Evolutionary conservation across 345 rosid species (phyloP).

Genomic region (Iberis pinnata): DNA sequence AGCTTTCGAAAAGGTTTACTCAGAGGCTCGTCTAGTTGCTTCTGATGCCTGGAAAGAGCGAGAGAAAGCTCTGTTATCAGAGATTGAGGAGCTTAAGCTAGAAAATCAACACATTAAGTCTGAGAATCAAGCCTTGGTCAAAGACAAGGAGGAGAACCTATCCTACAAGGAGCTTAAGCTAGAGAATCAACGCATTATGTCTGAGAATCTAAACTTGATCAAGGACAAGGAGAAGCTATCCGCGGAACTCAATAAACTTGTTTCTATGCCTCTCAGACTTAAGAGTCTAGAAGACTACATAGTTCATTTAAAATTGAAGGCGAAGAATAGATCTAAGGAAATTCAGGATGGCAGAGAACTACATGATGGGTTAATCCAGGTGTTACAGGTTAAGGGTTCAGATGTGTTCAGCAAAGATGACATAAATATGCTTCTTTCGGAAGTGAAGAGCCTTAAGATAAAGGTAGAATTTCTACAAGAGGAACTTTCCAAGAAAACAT

Average conservation of each 20-base stretch:
- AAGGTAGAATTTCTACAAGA: constrained; percentile 36
- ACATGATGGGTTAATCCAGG: constrained; percentile 32
- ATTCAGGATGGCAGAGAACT: constrained; percentile 42
- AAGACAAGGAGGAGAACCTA: constrained; percentile 31
- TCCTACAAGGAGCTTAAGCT: constrained; percentile 35
- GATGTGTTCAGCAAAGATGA: constrained; percentile 29
- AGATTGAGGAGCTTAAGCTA: constrained; percentile 43
- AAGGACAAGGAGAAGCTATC: constrained; percentile 37
- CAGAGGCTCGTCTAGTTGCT: constrained; percentile 47
- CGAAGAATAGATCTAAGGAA: constrained; percentile 37
- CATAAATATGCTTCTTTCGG: constrained; percentile 31
- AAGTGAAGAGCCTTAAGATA: constrained; percentile 36
- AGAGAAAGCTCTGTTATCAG: constrained; percentile 39
- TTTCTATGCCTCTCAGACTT: constrained; percentile 19
- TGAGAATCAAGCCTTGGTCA: constrained; percentile 37
- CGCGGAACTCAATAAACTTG: constrained; percentile 28
- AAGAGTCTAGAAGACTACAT: constrained; percentile 30
- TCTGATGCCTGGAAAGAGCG: constrained; percentile 51
- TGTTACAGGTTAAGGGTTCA: constrained; percentile 39
- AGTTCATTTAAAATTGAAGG: constrained; percentile 32
- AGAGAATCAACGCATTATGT: constrained; percentile 37
- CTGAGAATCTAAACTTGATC: constrained; percentile 38
- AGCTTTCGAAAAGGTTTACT: constrained; percentile 42
- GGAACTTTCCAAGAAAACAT: constrained; percentile 36
- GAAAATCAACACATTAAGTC: constrained; percentile 40